These are phyloP conservation scores for Blastobotrys serpentis DNA, from an alignment of 1,139 yeast species.

Conservation along the genomic window DNA sequence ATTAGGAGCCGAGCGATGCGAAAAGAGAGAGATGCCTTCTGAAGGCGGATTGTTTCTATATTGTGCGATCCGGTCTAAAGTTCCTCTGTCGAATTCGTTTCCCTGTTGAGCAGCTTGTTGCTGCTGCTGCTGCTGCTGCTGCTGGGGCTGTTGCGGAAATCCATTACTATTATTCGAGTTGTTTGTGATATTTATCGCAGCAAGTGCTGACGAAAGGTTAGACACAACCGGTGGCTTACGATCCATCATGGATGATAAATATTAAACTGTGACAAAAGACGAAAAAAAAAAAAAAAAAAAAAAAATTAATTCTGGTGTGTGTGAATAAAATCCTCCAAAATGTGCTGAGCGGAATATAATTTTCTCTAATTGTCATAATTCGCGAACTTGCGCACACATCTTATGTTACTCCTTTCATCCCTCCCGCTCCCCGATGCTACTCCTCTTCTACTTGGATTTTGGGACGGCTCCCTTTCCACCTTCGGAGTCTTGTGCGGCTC, in stretches of 20 bases:
- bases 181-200: slow-evolving; percentile 29
- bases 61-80: slow-evolving; percentile 55
- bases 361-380: too few species aligned
- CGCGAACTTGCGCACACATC: too few species aligned
- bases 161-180: not conserved
- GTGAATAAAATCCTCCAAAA: too few species aligned
- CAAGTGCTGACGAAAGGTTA: slow-evolving; percentile 36
- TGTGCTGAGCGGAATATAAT: too few species aligned
- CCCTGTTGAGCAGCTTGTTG: slow-evolving; percentile 15
- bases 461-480: too few species aligned
- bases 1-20: slow-evolving; percentile 86
- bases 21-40: slow-evolving; percentile 82
- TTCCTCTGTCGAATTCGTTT: slow-evolving; percentile 17
- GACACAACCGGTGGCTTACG: slow-evolving; percentile 26
- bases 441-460: too few species aligned
- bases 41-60: slow-evolving; percentile 78
- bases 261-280: slow-evolving; percentile 14
- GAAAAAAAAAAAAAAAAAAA: not conserved
- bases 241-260: slow-evolving; percentile 1
- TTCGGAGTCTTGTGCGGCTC: too few species aligned
- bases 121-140: slow-evolving; percentile 16
- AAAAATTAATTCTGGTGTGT: too few species aligned
- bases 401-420: too few species aligned
- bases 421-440: too few species aligned
- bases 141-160: slow-evolving; percentile 12